Conservation (phyloP, 1,284 basidiomycete genomes). For the Leccinum subrobustum region DNA sequence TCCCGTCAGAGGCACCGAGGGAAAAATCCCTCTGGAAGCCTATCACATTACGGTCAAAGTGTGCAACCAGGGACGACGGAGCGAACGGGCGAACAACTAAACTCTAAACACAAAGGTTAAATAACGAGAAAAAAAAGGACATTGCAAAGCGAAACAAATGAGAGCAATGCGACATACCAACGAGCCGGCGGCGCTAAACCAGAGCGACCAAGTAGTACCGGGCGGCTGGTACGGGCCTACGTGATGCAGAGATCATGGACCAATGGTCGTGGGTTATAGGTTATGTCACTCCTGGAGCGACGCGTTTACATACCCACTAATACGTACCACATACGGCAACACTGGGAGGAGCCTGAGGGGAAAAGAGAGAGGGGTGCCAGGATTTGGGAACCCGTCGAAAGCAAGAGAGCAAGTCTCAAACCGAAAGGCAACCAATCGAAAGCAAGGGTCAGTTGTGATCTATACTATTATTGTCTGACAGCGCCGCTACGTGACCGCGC, state of each 20-base stretch:
- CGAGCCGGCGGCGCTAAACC: constrained; percentile 9
- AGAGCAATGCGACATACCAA: background rate
- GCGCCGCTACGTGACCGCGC: background rate
- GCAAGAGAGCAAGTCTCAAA: background rate
- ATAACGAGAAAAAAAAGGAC: background rate
- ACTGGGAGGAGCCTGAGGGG: background rate
- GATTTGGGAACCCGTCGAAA: background rate
- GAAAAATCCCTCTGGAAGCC: background rate
- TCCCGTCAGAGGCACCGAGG: background rate
- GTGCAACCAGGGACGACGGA: background rate
- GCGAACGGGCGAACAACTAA: background rate
- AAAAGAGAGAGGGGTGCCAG: background rate
- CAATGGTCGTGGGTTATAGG: background rate
- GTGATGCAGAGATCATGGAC: background rate
- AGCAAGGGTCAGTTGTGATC: background rate
- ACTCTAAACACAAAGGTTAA: background rate
- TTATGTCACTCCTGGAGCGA: background rate
- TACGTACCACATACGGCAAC: background rate
- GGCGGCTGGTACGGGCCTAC: background rate
- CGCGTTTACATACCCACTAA: background rate
- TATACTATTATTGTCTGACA: background rate
- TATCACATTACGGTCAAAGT: background rate
- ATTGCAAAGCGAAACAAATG: background rate
- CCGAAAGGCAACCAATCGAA: background rate
- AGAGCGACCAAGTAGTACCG: constrained; percentile 1